These are phyloP conservation scores for Nannochloropsis limnetica DNA, from an alignment of 352 stramenopile genomes.

Conservation along the genomic window DNA sequence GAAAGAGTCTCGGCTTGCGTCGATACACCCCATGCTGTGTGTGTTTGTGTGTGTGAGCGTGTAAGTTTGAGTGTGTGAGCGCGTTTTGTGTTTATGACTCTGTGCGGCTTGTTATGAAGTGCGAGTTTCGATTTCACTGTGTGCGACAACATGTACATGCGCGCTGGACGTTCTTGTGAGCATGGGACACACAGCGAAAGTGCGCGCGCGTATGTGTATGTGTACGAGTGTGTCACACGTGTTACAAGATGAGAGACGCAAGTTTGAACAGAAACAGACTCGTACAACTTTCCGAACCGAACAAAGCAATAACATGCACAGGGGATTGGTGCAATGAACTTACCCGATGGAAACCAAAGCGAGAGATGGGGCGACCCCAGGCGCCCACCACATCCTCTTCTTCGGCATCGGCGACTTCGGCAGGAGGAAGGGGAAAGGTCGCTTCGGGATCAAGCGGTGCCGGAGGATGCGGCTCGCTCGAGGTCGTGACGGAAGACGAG, in stretches of 20 bases:
- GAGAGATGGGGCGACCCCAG: conserved; percentile 1
- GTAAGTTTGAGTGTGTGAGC: background rate
- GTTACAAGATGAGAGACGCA: background rate
- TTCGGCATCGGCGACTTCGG: conserved; percentile 16
- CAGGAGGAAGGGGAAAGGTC: background rate
- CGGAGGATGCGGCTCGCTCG: background rate
- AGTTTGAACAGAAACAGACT: background rate
- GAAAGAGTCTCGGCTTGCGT: conserved; percentile 23
- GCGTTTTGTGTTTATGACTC: background rate
- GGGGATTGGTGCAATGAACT: background rate
- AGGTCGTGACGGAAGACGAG: conserved; percentile 26
- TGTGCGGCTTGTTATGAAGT: too few relatives aligned
- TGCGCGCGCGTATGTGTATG: background rate
- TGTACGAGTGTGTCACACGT: background rate
- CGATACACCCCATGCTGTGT: conserved; percentile 28
- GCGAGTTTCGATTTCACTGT: background rate
- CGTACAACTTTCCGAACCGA: background rate
- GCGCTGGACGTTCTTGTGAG: background rate
- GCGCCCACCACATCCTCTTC: conserved; percentile 21
- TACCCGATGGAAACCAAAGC: conserved; percentile 33
- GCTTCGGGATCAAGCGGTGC: background rate
- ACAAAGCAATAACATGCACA: background rate
- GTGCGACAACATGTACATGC: background rate
- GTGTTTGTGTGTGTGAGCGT: background rate
- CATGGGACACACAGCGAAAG: background rate